phyloP scores from a whole-genome alignment of 192 early-diverging fungal genomes.

The Kappamyces sp. region DNA sequence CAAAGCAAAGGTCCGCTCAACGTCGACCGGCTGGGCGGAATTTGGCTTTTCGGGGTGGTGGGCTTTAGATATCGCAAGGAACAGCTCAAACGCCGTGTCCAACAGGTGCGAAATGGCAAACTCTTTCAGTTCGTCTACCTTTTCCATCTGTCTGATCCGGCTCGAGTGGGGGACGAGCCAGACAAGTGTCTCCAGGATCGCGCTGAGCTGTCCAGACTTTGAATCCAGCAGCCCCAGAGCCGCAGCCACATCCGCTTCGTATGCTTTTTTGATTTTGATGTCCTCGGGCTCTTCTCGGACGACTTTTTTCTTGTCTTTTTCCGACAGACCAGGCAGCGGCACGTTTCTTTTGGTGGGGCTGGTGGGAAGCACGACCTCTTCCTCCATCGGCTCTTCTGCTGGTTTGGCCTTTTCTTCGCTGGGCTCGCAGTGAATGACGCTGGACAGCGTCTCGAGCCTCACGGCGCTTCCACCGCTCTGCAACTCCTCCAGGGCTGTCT shows the following conservation, averaged over 20 bases:
- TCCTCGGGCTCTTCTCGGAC: slow-evolving; percentile 6
- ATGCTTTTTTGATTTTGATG: slow-evolving; percentile 1
- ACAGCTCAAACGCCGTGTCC: not conserved
- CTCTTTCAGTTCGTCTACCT: slow-evolving; percentile 3
- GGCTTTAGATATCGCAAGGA: not conserved
- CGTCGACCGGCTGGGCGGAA: not conserved
- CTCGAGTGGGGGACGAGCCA: no score
- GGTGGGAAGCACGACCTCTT: no score
- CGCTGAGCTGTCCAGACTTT: no score
- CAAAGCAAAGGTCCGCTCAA: not conserved
- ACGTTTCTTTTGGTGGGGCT: no score
- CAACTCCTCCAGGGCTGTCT: no score
- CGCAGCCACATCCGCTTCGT: not conserved
- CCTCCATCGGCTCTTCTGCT: no score
- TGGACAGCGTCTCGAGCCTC: no score
- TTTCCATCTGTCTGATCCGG: not conserved
- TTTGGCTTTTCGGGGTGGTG: not conserved
- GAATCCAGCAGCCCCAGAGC: not conserved
- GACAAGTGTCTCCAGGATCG: no score
- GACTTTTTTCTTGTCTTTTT: slow-evolving; percentile 9
- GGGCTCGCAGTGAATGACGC: no score
- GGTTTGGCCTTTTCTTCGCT: no score
- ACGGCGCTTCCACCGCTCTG: no score
- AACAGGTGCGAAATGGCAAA: not conserved
- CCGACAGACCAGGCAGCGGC: no score